Conservation (phyloP, 2,329 filamentous ascomycete genomes). For the Nemania serpens region DNA sequence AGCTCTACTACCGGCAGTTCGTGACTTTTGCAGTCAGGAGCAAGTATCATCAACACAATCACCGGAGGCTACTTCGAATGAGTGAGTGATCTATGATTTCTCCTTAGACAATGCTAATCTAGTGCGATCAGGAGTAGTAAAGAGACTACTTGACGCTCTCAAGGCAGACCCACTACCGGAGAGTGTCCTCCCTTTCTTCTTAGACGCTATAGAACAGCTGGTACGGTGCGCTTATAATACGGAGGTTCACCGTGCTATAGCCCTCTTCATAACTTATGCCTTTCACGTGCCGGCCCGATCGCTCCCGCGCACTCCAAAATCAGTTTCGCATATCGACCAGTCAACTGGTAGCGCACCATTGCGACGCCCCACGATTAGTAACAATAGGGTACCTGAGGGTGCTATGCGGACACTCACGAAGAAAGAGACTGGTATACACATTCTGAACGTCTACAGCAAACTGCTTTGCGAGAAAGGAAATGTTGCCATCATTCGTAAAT, state of each 20-base stretch:
- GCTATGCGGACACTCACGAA: slow-evolving; percentile 57
- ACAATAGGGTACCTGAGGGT: slow-evolving; percentile 39
- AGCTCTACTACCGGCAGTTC: slow-evolving; percentile 93
- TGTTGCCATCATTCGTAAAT: slow-evolving; percentile 74
- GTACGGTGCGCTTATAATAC: slow-evolving; percentile 81
- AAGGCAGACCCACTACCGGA: slow-evolving; percentile 80
- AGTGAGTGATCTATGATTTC: slow-evolving; percentile 58
- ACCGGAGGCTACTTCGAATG: slow-evolving; percentile 84
- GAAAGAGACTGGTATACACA: slow-evolving; percentile 72
- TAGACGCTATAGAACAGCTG: slow-evolving; percentile 77
- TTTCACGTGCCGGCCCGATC: slow-evolving; percentile 66
- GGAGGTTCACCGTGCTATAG: slow-evolving; percentile 83
- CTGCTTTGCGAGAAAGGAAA: slow-evolving; percentile 77
- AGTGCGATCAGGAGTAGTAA: slow-evolving; percentile 72
- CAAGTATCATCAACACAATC: slow-evolving; percentile 91
- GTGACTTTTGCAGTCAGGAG: slow-evolving; percentile 85
- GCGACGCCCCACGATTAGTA: slow-evolving; percentile 47
- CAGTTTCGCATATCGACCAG: slow-evolving; percentile 46
- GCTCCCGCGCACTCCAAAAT: slow-evolving; percentile 56
- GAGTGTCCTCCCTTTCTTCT: slow-evolving; percentile 75
- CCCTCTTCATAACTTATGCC: slow-evolving; percentile 91
- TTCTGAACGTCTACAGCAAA: slow-evolving; percentile 77
- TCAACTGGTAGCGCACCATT: slow-evolving; percentile 49
- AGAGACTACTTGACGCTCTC: slow-evolving; percentile 84
- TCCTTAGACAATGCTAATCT: slow-evolving; percentile 28